Percentiles rank a stretch among this genome's conserved stretches.
These are phyloP conservation scores for Phaeosphaeria sp. DNA, from an alignment of 2,329 filamentous ascomycete genomes.

Conservation along the genomic window DNA sequence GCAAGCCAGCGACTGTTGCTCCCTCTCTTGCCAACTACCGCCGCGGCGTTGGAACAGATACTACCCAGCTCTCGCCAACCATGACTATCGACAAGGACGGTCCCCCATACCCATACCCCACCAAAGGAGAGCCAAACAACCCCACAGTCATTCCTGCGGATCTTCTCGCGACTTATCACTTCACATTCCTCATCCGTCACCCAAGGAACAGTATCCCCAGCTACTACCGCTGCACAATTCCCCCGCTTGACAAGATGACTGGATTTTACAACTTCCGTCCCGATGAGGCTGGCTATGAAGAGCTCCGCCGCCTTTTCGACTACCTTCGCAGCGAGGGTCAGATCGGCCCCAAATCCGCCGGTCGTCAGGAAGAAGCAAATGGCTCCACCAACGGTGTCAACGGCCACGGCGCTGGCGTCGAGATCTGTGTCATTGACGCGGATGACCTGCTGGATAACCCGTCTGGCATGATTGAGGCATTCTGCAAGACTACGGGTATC, in stretches of 20 bases:
- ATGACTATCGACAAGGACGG: slow-evolving; percentile 34
- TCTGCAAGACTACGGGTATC: slow-evolving; percentile 81
- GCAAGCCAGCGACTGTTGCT: slow-evolving; percentile 72
- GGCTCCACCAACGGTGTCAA: slow-evolving; percentile 36
- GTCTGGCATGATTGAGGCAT: slow-evolving; percentile 74
- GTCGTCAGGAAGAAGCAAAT: slow-evolving; percentile 43
- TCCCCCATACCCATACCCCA: slow-evolving; percentile 65
- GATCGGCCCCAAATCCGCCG: slow-evolving; percentile 71
- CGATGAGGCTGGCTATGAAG: slow-evolving; percentile 86
- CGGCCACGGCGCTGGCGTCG: slow-evolving; percentile 53
- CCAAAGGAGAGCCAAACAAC: slow-evolving; percentile 70
- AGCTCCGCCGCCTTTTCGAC: slow-evolving; percentile 87
- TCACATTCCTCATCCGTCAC: slow-evolving; percentile 95
- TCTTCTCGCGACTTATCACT: slow-evolving; percentile 82
- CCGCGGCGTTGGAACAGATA: slow-evolving; percentile 65
- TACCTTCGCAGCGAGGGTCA: slow-evolving; percentile 74
- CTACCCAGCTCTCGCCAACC: slow-evolving; percentile 41
- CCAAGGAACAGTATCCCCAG: slow-evolving; percentile 91
- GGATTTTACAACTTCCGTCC: slow-evolving; percentile 88
- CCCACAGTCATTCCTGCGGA: slow-evolving; percentile 82
- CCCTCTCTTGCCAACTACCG: slow-evolving; percentile 72
- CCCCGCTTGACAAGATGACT: slow-evolving; percentile 80
- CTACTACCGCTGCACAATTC: slow-evolving; percentile 92
- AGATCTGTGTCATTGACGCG: slow-evolving; percentile 88
- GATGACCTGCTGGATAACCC: slow-evolving; percentile 93